Evolutionary conservation across 108 stramenopile species (phyloP).

Genomic region (Pinguiococcus pyrenoidosus): DNA sequence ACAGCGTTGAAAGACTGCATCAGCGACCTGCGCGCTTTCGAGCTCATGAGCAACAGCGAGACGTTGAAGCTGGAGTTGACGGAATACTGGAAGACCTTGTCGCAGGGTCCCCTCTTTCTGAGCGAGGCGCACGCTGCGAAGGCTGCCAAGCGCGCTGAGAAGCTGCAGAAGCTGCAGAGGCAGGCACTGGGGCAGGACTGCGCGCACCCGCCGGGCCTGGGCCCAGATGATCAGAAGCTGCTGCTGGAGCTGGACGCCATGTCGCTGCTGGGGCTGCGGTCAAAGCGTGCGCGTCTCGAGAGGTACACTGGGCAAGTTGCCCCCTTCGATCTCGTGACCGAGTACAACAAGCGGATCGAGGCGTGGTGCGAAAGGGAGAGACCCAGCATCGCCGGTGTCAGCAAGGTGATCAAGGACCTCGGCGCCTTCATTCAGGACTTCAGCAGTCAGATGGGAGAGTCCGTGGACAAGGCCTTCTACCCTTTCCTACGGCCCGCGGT

Average conservation of each 20-base stretch:
- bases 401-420: slow-evolving; percentile 13
- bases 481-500: slow-evolving; percentile 25
- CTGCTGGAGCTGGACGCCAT: background rate
- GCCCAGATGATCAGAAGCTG: too few relatives aligned
- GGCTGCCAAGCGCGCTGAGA: too few relatives aligned
- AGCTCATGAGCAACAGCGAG: slow-evolving; percentile 37
- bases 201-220: background rate
- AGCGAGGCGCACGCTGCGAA: background rate
- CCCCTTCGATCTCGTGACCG: slow-evolving; percentile 41
- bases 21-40: slow-evolving; percentile 31
- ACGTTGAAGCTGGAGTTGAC: slow-evolving; percentile 25
- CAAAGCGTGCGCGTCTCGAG: background rate
- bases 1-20: slow-evolving; percentile 19
- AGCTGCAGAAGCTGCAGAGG: background rate
- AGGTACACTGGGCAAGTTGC: background rate
- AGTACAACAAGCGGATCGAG: slow-evolving; percentile 27
- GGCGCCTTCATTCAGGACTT: slow-evolving; percentile 36
- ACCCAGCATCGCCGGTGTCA: slow-evolving; percentile 17
- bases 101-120: slow-evolving; percentile 13
- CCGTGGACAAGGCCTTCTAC: background rate
- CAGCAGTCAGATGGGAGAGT: too few relatives aligned
- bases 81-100: slow-evolving; percentile 18
- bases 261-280: background rate
- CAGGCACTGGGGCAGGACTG: background rate
- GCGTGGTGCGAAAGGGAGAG: slow-evolving; percentile 18